A percentile compares a stretch with the other conserved stretches of the same genome.
Evolutionary conservation across 164 flowering plant genomes (phyloP).

Genomic region (Tetracentron sinense): DNA sequence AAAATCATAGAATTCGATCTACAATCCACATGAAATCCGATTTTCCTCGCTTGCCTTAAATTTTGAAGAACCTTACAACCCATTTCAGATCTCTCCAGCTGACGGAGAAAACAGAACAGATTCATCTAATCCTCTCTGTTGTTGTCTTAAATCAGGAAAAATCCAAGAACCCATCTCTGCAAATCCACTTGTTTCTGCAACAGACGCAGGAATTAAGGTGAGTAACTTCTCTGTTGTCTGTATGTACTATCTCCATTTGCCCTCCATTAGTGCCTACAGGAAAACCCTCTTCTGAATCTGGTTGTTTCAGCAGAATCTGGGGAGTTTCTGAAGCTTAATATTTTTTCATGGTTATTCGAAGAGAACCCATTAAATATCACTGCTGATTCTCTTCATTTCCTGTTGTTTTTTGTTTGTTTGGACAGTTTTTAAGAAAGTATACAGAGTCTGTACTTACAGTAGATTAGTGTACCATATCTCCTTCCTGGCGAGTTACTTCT

Average conservation of each 20-base stretch:
- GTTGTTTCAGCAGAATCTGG: background rate
- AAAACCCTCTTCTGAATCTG: background rate
- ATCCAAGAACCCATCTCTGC: slow-evolving; percentile 5
- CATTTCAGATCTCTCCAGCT: slow-evolving; percentile 3
- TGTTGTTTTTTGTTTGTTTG: background rate
- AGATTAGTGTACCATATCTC: too few species aligned
- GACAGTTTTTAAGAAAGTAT: background rate
- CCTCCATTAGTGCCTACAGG: background rate
- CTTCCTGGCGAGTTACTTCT: too few species aligned
- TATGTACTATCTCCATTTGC: background rate
- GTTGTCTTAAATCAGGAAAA: background rate
- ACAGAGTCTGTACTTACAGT: background rate
- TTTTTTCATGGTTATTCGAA: background rate
- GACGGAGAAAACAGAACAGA: slow-evolving; percentile 3
- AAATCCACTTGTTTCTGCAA: slow-evolving; percentile 13
- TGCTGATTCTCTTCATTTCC: background rate
- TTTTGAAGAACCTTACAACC: too few species aligned
- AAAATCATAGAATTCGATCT: too few species aligned
- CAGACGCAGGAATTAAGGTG: slow-evolving; percentile 6
- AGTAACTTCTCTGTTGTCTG: background rate
- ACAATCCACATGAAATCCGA: background rate
- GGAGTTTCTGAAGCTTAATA: background rate
- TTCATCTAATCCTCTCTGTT: background rate
- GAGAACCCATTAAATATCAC: slow-evolving; percentile 8
- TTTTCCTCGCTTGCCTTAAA: too few species aligned